Evolutionary conservation across 495 filamentous ascomycete species (phyloP), one percentile per base, ranked within the genome.

Genomic region (Penicillium nucicola): DNA sequence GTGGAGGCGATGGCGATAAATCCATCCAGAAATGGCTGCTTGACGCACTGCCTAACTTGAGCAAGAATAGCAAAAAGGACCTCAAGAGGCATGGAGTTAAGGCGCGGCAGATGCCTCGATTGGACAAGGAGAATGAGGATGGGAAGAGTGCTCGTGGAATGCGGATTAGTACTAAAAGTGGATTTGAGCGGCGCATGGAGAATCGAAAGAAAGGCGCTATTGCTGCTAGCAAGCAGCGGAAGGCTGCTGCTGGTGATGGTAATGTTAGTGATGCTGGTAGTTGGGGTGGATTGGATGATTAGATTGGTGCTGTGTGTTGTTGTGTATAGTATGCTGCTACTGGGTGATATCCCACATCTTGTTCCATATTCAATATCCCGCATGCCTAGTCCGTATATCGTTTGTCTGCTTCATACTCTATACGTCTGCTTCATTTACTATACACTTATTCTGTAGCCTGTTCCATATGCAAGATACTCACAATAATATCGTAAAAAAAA

Each of bases 101-200:
- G 71, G 84, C 82, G 6, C 78, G 90, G 48, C 78, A 88, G 45
- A 53, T 61, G 18, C 70, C 62, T 38, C 62, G 48, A 42, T 55
- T 39, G 31, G 72, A 73, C 32, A 71, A 68, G 5, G 71, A 64
- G 22, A 62, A 66, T n/a, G 75, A 69, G 11, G 74, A 66, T 46
- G 66, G 63, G 37, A 72, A 66, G 58, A 50, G 45, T 5, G 12
- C 42, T 23, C 62, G 62, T 18, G 53, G 47, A n/a, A 69, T 78
- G 44, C 77, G 84, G 48, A 98, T 98, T 63, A 92, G 88, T 56
- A 95, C 90, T 0, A 95, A 92, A 80, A 95, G 92, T 65, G 87
- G 90, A 9, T 97, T 83, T 75, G 90, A 97, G 62, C 79, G 88
- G 60, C 72, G 80, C 54, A 66, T 84, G 73, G 88, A 92, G 71